Base-by-base conservation (phyloP, 441 rosid species). In the Aleurites moluccanus region DNA sequence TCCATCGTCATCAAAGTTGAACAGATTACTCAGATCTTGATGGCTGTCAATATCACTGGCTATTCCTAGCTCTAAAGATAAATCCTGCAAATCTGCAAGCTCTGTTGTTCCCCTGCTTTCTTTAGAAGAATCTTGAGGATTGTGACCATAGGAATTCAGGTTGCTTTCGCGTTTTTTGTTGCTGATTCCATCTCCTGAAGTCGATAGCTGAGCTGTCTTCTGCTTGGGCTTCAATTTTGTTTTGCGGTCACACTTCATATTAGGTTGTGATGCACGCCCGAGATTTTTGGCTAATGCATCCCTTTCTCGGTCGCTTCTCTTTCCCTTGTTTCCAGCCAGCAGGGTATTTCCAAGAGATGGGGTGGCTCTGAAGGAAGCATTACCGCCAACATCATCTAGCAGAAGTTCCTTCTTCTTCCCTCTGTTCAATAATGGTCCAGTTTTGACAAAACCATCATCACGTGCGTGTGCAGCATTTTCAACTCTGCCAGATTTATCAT, bases 281-380 rank as follows among this genome's bases (percentile, higher is more conserved):
- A 73, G 69, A 61, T 63, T 80, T 74, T 81, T 77, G 57, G 73
- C 35, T 42, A 66, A 52, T 38, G 69, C 38, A 71, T 80, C 88
- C 67, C 85, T 79, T 45, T 87, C 92, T 74, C 89, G 83, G 57
- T 89, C 91, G 50, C 91, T 87, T 86, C 89, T 84, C 80, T 89
- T 89, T 73, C 91, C 93, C 86, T 87, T 87, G 53, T 82, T 81
- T 73, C 87, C 88, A 68, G 85, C 79, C 10, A 33, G 67, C 61
- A 70, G 49, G 47, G 81, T 33, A 67, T 82, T 85, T 15, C 77
- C 80, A 44, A 81, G 84, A 73, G 77, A 40, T 67, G 88, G 27
- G 57, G 86, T 67, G 47, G 76, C 73, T 79, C 84, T 83, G 23
- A 81, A 69, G 60, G 86, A 82, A 78, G 85, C 81, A 77, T 69